A percentile compares a stretch with the other conserved stretches of the same genome.
These are phyloP conservation scores for Eruca vesicaria DNA, from an alignment of 441 rosid genomes.

Conservation along the genomic window DNA sequence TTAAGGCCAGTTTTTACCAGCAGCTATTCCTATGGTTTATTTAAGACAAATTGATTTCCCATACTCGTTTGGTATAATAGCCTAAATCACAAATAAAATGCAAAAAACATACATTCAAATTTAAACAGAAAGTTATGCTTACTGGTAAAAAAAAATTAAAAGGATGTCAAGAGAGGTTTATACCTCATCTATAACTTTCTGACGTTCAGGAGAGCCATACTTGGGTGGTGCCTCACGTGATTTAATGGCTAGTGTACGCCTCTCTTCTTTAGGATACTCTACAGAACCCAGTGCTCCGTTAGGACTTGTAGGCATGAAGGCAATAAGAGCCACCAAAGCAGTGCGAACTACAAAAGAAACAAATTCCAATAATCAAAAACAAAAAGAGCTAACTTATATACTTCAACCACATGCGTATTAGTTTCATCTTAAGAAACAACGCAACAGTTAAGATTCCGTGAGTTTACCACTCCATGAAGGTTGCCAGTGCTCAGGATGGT, in stretches of 20 bases:
- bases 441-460: not conserved
- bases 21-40: not conserved
- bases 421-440: too few species aligned
- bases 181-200: constrained; percentile 83
- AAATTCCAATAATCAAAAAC: too few species aligned
- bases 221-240: constrained; percentile 77
- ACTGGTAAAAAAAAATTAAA: not conserved
- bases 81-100: not conserved
- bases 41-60: not conserved
- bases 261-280: constrained; percentile 70
- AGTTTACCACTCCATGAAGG: constrained; percentile 97
- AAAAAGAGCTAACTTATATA: too few species aligned
- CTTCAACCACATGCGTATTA: too few species aligned
- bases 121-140: not conserved
- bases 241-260: constrained; percentile 65
- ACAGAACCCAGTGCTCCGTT: constrained; percentile 50
- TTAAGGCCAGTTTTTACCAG: not conserved
- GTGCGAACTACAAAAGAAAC: constrained; percentile 62
- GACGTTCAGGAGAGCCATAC: constrained; percentile 72
- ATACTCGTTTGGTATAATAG: not conserved
- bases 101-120: not conserved
- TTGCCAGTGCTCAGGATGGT: constrained; percentile 99
- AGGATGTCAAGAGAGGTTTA: not conserved
- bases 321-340: constrained; percentile 87
- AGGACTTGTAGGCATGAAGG: constrained; percentile 43